These are phyloP conservation scores for Penicillium sp. DNA, from an alignment of 2,329 filamentous ascomycete species.

Conservation along the genomic window DNA sequence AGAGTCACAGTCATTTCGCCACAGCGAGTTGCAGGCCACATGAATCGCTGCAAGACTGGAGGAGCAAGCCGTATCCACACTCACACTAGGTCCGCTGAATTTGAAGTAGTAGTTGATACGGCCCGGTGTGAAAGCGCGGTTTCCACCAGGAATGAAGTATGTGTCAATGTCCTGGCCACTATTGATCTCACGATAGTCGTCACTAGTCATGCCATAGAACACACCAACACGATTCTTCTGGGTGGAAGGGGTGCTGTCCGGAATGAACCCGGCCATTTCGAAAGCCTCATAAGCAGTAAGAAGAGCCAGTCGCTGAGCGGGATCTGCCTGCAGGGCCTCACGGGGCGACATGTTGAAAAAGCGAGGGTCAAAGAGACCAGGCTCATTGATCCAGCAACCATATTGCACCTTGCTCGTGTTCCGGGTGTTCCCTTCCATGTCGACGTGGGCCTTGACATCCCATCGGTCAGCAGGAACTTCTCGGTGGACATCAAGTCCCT, in stretches of 20 bases:
- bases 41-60: conserved; percentile 68
- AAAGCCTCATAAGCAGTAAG: conserved; percentile 75
- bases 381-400: conserved; percentile 70
- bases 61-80: conserved; percentile 72
- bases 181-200: conserved; percentile 73
- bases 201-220: conserved; percentile 68
- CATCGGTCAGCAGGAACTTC: conserved; percentile 62
- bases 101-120: conserved; percentile 61
- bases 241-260: conserved; percentile 64
- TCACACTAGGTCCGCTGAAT: conserved; percentile 66
- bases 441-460: conserved; percentile 63
- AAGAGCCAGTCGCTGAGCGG: conserved; percentile 70
- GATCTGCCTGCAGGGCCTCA: conserved; percentile 73
- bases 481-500: conserved; percentile 66
- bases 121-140: conserved; percentile 44
- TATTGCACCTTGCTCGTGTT: conserved; percentile 73
- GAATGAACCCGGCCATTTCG: conserved; percentile 72
- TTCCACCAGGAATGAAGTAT: conserved; percentile 60
- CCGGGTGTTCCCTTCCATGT: conserved; percentile 64
- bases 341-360: conserved; percentile 86
- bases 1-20: conserved; percentile 71
- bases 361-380: conserved; percentile 70
- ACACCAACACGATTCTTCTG: conserved; percentile 61
- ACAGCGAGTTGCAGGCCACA: conserved; percentile 65
- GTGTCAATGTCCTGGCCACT: conserved; percentile 65